Evolutionary conservation across 1,284 basidiomycete species (phyloP), one percentile per base, ranked within the genome.

Genomic region (Ganoderma lingzhi): DNA sequence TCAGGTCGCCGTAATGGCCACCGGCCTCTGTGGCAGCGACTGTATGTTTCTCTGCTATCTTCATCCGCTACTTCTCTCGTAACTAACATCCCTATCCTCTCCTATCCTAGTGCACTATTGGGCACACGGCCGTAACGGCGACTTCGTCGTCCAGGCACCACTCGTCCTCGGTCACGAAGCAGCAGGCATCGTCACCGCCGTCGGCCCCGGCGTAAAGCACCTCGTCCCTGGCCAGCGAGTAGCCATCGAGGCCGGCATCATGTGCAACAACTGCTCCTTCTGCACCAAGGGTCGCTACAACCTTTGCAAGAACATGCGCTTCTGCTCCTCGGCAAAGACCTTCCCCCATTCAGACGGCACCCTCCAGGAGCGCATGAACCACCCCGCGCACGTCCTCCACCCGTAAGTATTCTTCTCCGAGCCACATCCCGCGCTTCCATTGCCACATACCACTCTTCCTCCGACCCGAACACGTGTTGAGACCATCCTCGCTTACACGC

Each of bases 261-360:
- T 91, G 85, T 98, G 96, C 84, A 89, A 88, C 69, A 85, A 85
- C 59, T 94, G 93, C 80, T 80, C 82, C 61, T 89, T 85, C 78
- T 94, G 93, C 80, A 75, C 81, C 51, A 85, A 86, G 62, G 95
- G 94, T n/a, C 88, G 95, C 51, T 99, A 98, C 85, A 98, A 99
- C 84, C 90, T 99, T 69, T 99, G 97, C 87, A 90, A 91, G 75
- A 82, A 83, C 75, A 87, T 99, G 90, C 89, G 95, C 71, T 99
- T 98, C 82, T 94, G 93, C 76, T 92, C 89, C 70, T 93, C 90
- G 65, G 97, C 97, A 59, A 95, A 97, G 80, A 96, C 95, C 12
- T 95, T 92, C 81, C 97, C 97, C 60, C 97, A 99, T 79, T 86
- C 94, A 32, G 96, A 98, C 77, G 97, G 97, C 3, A 97, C 96